Evolutionary conservation across 73 alveolate species (phyloP), one percentile per base, ranked within the genome.

Genomic region (Urostyla sp.): DNA sequence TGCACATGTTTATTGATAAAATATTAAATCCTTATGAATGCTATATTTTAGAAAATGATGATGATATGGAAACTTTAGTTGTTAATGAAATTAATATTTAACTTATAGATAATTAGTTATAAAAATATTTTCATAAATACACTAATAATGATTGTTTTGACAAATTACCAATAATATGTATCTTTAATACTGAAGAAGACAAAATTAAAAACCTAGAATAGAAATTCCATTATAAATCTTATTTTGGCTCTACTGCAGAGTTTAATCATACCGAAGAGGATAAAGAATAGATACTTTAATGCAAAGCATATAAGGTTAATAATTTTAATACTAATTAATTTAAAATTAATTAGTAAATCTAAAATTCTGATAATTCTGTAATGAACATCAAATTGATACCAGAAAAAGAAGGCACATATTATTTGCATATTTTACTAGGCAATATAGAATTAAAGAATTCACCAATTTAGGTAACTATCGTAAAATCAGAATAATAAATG

Each of bases 51-150:
- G 67, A 51, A 8, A 30, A 27, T 13, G 67, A 37, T n/a, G 61
- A 58, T 23, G 80, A 50, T 16, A 48, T 80, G 80, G 90, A 80
- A 31, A 67, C 90, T n/a, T 4, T 80, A 21, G 38, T 2, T 45
- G 85, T 67, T 28, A 80, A 67, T 44, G 51, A 15, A 18, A 24
- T 80, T 15, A 32, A 55, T 1, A 30, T 80, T 28, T 40, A 80
- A 50, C 69, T 80, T 10, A 21, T 32, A 16, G 84, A 80, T 67
- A 66, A 66, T 31, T 30, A 46, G 31, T n/a, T n/a, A n/a, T n/a
- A n/a, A n/a, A n/a, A n/a, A n/a, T n/a, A n/a, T n/a, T n/a, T n/a
- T n/a, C n/a, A n/a, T n/a, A n/a, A n/a, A n/a, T n/a, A n/a, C n/a
- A n/a, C n/a, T n/a, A n/a, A n/a, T n/a, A n/a, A n/a, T n/a, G n/a